A percentile compares a stretch with the other conserved stretches of the same genome.
Evolutionary conservation across 306 rosid genomes (phyloP).

Genomic region (Canavalia ensiformis): DNA sequence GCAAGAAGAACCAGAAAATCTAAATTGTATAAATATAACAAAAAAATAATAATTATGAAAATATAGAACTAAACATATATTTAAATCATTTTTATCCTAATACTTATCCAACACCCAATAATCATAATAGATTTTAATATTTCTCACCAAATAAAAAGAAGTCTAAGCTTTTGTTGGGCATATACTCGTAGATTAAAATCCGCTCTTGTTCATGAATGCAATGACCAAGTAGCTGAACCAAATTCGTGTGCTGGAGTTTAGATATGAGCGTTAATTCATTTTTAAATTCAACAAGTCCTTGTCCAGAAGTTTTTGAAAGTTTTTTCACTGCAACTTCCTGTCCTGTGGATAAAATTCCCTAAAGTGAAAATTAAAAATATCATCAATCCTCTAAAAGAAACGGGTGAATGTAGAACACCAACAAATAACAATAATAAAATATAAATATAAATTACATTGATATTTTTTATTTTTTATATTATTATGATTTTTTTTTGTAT

Average conservation of each 20-base stretch:
- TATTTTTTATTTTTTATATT: no score
- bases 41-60: no score
- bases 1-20: no score
- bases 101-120: neutral
- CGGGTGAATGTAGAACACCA: no score
- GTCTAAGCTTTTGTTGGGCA: constrained; percentile 52
- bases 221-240: constrained; percentile 41
- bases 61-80: no score
- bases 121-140: neutral
- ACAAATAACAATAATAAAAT: no score
- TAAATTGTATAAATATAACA: no score
- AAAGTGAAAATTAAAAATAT: neutral
- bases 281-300: constrained; percentile 46
- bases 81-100: no score
- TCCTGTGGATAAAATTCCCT: constrained; percentile 42
- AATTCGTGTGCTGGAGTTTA: constrained; percentile 52
- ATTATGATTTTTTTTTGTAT: no score
- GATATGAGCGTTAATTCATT: constrained; percentile 49
- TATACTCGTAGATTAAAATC: constrained; percentile 48
- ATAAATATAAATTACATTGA: no score
- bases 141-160: constrained; percentile 51
- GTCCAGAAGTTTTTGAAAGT: constrained; percentile 51
- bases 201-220: constrained; percentile 48
- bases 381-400: neutral
- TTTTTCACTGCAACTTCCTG: constrained; percentile 54